Percentiles rank a stretch among this genome's conserved stretches.
phyloP scores from a whole-genome alignment of 306 rosid species.

The Pyrus communis region DNA sequence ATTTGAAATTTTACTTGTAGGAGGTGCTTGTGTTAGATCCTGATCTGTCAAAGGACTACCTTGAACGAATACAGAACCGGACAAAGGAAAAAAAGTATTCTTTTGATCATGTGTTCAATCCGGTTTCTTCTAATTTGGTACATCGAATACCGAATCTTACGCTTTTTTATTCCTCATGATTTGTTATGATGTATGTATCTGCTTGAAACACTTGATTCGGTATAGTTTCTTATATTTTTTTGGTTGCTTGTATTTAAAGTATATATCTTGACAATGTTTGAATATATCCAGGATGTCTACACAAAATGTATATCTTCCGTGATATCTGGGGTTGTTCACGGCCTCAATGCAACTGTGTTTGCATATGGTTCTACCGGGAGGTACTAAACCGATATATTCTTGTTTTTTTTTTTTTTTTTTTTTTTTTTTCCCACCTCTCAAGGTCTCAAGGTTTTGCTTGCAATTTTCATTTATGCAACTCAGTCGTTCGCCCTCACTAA shows the following conservation, averaged over 20 bases:
- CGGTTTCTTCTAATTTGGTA: conserved; percentile 41
- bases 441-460: neutral
- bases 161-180: neutral
- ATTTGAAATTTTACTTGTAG: conserved; percentile 17
- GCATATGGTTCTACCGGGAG: conserved; percentile 70
- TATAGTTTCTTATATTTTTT: neutral
- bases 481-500: neutral
- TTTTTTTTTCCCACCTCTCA: neutral
- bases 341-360: conserved; percentile 58
- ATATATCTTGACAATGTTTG: neutral
- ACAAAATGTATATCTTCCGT: conserved; percentile 37
- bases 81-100: conserved; percentile 49
- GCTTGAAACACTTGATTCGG: neutral
- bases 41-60: conserved; percentile 48
- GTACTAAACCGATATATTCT: conserved; percentile 16
- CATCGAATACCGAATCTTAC: neutral
- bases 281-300: conserved; percentile 45
- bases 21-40: conserved; percentile 56
- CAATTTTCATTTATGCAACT: neutral
- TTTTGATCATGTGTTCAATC: conserved; percentile 55
- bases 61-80: conserved; percentile 53
- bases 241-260: neutral
- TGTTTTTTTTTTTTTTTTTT: neutral
- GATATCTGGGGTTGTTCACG: conserved; percentile 51
- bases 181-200: neutral